Evolutionary conservation across 2,329 filamentous ascomycete genomes (phyloP), one percentile per base, ranked within the genome.

Genomic region (Pseudocercospora fuligena): DNA sequence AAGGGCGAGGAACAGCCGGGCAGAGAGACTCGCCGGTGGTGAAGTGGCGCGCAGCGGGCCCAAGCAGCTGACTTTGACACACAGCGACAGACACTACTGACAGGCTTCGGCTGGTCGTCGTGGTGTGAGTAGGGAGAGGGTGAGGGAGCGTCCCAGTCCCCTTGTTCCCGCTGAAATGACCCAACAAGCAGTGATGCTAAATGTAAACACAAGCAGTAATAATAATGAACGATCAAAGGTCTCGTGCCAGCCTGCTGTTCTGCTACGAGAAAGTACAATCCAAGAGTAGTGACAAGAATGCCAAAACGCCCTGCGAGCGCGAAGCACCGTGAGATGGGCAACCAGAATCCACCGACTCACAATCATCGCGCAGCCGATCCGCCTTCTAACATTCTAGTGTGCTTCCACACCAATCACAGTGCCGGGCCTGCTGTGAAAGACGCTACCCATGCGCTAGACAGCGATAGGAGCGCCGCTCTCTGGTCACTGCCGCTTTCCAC

Each of bases 1-100:
- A 54, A 58, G 19, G 16, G 56, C 56, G 56, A 58, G 56, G 56
- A 43, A 58, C 56, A 36, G 56, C 56, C 56, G 56, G 53, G 25
- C 16, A 27, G 25, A 31, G 51, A 29, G 51, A 27, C 14, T 19
- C 6, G 21, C 25, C 51, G 25, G 25, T 31, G 25, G 46, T 49
- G 51, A 29, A 31, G 51, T 54, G 51, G 51, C 25, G 51, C 16
- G 23, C 51, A 25, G 51, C 51, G 23, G 46, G 21, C 21, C 21
- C 21, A 25, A 23, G 21, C 51, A 54, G 51, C 51, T 25, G 51
- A 29, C 51, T 54, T 53, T 31, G 51, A 54, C 51, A 54, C 51
- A 54, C 51, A 25, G 25, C 21, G 25, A 25, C 23, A 16, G 21
- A 54, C 23, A 29, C n/a, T 25, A 25, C 46, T 49, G 46, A 25